Conservation (phyloP, 345 rosid species). For the Camelina laxa region DNA sequence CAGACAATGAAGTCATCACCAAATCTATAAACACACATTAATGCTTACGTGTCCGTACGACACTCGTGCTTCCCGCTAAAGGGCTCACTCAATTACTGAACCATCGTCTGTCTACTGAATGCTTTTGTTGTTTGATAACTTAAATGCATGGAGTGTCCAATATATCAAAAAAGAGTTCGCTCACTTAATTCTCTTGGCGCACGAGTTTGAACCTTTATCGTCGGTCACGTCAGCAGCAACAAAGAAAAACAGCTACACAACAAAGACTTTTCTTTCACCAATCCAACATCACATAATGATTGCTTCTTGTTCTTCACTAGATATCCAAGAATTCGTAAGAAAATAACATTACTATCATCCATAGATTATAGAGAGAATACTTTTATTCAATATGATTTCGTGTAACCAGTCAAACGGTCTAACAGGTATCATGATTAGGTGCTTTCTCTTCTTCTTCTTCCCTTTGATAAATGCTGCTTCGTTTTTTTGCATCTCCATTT, state of each 20-base stretch:
- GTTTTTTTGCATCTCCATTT: no score
- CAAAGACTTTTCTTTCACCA: constrained; percentile 41
- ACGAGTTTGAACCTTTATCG: constrained; percentile 35
- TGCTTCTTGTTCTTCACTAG: constrained; percentile 4
- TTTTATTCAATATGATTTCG: neutral
- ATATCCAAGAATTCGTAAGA: neutral
- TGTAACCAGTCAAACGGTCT: constrained; percentile 1
- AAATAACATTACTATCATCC: neutral
- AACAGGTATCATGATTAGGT: no score
- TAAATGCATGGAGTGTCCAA: constrained; percentile 26
- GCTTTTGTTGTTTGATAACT: constrained; percentile 23
- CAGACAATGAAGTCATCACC: constrained; percentile 64
- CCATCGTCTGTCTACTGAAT: constrained; percentile 33
- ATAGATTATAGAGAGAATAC: no score
- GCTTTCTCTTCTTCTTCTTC: no score
- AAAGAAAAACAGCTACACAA: constrained; percentile 44
- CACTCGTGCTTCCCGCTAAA: constrained; percentile 39
- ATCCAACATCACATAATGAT: constrained; percentile 39
- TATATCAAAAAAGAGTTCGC: constrained; percentile 22
- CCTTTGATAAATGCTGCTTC: no score
- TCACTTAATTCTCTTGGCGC: constrained; percentile 32
- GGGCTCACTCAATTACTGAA: constrained; percentile 30
- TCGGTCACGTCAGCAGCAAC: constrained; percentile 33
- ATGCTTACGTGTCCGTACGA: constrained; percentile 70
- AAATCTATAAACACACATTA: constrained; percentile 65